Evolutionary conservation across 305 asterid species (phyloP).

Genomic region (Fraxinus ornus): DNA sequence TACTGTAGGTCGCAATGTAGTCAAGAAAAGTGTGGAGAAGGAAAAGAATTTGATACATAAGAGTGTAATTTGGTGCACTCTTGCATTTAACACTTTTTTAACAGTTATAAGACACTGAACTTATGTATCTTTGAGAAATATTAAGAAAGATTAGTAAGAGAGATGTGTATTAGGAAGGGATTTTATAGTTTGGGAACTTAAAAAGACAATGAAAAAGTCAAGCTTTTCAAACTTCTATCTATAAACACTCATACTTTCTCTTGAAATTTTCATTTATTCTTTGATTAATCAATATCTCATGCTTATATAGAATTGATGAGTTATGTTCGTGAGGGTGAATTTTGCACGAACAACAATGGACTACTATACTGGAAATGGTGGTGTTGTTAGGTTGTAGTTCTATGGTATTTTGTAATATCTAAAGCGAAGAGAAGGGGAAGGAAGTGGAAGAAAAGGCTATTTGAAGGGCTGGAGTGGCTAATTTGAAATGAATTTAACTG

Average conservation of each 20-base stretch:
- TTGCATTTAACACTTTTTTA: neutral
- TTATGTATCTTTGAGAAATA: neutral
- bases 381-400: neutral
- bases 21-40: neutral
- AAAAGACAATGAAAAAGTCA: neutral
- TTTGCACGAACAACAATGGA: neutral
- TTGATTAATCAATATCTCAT: slow-evolving; percentile 5
- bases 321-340: neutral
- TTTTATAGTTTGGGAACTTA: neutral
- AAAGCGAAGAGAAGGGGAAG: neutral
- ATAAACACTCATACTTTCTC: neutral
- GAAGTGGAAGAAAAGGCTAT: neutral
- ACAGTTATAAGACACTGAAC: neutral
- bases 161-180: neutral
- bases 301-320: neutral
- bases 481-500: neutral
- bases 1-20: neutral
- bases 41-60: neutral
- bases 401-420: neutral
- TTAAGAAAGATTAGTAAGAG: neutral
- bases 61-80: neutral
- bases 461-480: neutral
- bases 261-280: neutral
- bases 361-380: neutral
- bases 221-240: neutral